Evolutionary conservation across 108 stramenopile genomes (phyloP).

Genomic region (Cylindrotheca fusiformis): DNA sequence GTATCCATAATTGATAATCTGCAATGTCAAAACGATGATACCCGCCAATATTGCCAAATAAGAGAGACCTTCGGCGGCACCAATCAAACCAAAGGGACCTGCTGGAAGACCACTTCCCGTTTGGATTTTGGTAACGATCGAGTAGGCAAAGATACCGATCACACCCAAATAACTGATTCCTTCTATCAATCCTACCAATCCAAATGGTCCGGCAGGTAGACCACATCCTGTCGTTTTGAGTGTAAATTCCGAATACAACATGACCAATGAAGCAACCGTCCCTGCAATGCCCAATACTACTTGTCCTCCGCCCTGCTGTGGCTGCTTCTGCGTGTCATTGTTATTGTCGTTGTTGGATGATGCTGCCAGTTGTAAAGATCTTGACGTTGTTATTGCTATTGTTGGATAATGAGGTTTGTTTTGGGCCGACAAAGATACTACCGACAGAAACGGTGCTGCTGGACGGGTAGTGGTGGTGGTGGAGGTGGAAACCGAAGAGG

Average conservation of each 20-base stretch:
- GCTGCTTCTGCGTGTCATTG: too few relatives aligned
- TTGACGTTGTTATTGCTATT: too few relatives aligned
- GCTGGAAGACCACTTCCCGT: slow-evolving; percentile 68
- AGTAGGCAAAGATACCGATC: slow-evolving; percentile 44
- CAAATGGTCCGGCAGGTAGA: slow-evolving; percentile 71
- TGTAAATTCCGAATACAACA: slow-evolving; percentile 61
- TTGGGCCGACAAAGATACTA: too few relatives aligned
- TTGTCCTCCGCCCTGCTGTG: too few relatives aligned
- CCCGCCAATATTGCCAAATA: slow-evolving; percentile 63
- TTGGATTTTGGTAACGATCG: slow-evolving; percentile 48
- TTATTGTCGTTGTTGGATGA: too few relatives aligned
- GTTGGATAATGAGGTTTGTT: too few relatives aligned
- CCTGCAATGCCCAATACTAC: slow-evolving; percentile 40
- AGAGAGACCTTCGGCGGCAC: slow-evolving; percentile 67
- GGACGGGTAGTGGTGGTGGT: too few relatives aligned
- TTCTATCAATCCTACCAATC: slow-evolving; percentile 59
- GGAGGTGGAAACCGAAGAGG: too few relatives aligned
- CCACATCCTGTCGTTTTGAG: slow-evolving; percentile 75
- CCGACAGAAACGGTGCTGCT: too few relatives aligned
- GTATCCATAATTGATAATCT: slow-evolving; percentile 73
- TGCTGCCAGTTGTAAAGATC: too few relatives aligned
- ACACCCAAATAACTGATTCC: slow-evolving; percentile 67
- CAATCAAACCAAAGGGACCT: slow-evolving; percentile 63
- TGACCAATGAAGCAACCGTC: slow-evolving; percentile 42
- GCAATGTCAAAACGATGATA: slow-evolving; percentile 54